Evolutionary conservation across 306 rosid species (phyloP).

Genomic region (Fragaria nilgerrensis): DNA sequence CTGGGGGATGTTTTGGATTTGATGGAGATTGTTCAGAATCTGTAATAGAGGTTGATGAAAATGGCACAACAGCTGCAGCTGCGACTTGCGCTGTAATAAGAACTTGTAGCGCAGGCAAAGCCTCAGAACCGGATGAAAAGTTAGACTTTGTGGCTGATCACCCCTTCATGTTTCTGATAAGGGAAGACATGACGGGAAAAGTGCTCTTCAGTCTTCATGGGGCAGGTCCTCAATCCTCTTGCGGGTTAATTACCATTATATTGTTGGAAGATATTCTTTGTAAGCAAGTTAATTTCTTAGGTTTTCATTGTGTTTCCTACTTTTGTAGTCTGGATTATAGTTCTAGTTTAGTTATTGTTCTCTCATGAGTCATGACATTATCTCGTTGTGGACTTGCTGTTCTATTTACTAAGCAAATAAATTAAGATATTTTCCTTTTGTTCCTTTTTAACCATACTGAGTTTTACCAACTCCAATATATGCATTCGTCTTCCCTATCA

Average conservation of each 20-base stretch:
- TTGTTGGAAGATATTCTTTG: neutral
- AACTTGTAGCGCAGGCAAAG: neutral
- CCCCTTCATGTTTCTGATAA: conserved; percentile 27
- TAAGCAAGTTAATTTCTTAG: neutral
- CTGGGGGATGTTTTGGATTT: conserved; percentile 17
- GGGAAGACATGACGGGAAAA: conserved; percentile 11
- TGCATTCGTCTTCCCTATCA: too few species aligned
- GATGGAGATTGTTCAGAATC: conserved; percentile 9
- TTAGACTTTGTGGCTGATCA: conserved; percentile 29
- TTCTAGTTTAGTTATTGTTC: neutral
- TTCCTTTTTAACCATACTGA: too few species aligned
- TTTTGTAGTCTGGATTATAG: too few species aligned
- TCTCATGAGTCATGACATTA: too few species aligned
- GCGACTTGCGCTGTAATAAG: neutral
- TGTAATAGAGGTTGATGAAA: conserved; percentile 24
- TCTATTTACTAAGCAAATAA: too few species aligned
- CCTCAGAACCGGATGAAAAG: rapidly evolving
- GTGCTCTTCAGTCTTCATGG: conserved; percentile 24
- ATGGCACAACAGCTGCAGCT: conserved; percentile 29
- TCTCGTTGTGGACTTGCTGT: too few species aligned
- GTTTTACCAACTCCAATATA: too few species aligned
- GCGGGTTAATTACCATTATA: neutral
- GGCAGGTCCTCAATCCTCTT: conserved; percentile 23
- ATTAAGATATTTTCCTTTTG: too few species aligned
- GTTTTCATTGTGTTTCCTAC: neutral